A percentile compares a stretch with the other conserved stretches of the same genome.
Evolutionary conservation across 495 filamentous ascomycete species (phyloP).

Genomic region (Acidomyces sp.): DNA sequence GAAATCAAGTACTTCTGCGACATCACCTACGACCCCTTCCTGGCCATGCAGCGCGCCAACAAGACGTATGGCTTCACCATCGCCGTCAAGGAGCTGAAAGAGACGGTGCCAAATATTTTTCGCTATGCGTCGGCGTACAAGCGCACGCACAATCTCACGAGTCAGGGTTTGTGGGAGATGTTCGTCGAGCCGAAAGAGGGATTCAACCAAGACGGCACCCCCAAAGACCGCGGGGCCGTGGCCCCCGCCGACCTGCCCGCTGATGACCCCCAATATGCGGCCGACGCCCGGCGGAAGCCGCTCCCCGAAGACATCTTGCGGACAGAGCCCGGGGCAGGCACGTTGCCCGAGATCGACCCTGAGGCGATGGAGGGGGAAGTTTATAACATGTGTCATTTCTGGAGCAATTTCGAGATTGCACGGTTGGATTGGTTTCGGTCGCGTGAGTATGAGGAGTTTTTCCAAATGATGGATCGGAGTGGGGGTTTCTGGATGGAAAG

Average conservation of each 20-base stretch:
- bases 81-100: constrained; percentile 93
- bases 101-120: constrained; percentile 98
- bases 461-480: constrained; percentile 96
- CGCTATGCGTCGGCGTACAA: constrained; percentile 99
- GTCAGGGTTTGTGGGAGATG: constrained; percentile 97
- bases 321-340: constrained; percentile 58
- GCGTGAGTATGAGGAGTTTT: constrained; percentile 95
- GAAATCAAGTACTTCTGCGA: constrained; percentile 99
- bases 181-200: constrained; percentile 58
- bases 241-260: constrained; percentile 33
- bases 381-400: constrained; percentile 99
- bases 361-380: constrained; percentile 95
- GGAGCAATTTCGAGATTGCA: constrained; percentile 99
- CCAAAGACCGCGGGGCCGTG: constrained; percentile 4
- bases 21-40: constrained; percentile 97
- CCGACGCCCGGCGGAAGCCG: constrained; percentile 39
- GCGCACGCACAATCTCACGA: constrained; percentile 77
- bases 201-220: constrained; percentile 15
- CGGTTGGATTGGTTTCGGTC: constrained; percentile 89
- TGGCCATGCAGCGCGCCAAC: constrained; percentile 78
- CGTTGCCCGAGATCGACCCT: constrained; percentile 66
- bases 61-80: constrained; percentile 99
- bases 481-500: constrained; percentile 99
- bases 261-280: constrained; percentile 48
- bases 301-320: constrained; percentile 74